Evolutionary conservation across 371 early-diverging fungal species (phyloP).

Genomic region (Actinomortierella ambigua): DNA sequence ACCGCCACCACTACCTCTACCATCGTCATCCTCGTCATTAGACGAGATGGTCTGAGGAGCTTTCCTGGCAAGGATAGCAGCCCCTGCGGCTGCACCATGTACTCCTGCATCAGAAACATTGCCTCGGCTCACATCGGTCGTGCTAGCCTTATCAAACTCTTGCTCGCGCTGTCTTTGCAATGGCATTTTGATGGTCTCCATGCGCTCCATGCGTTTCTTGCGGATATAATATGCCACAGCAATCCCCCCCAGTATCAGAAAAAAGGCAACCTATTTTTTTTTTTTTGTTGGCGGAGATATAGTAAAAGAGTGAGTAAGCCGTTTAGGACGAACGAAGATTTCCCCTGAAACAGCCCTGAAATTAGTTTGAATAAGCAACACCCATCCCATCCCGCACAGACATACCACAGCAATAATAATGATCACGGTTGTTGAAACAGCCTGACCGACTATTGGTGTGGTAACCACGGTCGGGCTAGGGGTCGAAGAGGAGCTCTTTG

Average conservation of each 20-base stretch:
- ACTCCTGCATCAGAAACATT: conserved; percentile 2
- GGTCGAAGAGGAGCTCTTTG: not conserved
- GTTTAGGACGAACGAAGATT: too few relatives aligned
- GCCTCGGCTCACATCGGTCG: conserved; percentile 14
- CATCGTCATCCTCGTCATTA: too few relatives aligned
- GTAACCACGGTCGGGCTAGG: conserved; percentile 2
- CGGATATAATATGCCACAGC: conserved; percentile 19
- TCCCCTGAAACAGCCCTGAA: too few relatives aligned
- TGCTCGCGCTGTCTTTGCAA: conserved; percentile 20
- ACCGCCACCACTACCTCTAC: not conserved
- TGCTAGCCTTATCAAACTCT: conserved; percentile 18
- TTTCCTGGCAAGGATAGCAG: conserved; percentile 1
- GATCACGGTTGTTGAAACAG: conserved; percentile 17
- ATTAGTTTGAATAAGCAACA: too few relatives aligned
- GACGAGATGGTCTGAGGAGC: conserved; percentile 12
- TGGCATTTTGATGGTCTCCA: conserved; percentile 33
- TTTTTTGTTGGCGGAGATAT: too few relatives aligned
- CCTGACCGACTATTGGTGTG: too few relatives aligned
- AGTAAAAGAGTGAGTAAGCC: too few relatives aligned
- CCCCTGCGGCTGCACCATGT: not conserved
- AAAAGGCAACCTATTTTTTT: conserved; percentile 17
- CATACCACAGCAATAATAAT: conserved; percentile 37
- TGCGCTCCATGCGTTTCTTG: conserved; percentile 20
- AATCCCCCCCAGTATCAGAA: conserved; percentile 16
- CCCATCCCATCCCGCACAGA: too few relatives aligned